These are phyloP conservation scores for Rhizopogon rudus DNA, from an alignment of 768 basidiomycete genomes.

Conservation along the genomic window DNA sequence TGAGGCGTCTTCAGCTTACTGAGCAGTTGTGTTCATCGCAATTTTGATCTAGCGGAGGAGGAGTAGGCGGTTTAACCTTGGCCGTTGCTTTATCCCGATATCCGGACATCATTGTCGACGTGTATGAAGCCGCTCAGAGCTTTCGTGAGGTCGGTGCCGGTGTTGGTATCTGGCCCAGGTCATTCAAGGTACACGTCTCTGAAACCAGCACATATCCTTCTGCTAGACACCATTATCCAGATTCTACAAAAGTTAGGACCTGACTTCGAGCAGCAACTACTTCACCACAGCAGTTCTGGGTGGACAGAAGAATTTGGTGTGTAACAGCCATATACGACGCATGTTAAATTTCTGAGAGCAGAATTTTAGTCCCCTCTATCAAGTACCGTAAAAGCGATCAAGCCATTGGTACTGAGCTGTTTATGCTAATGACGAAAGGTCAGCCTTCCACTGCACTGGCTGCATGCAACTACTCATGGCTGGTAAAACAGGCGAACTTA, in stretches of 20 bases:
- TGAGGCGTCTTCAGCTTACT: constrained; percentile 1
- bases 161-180: constrained; percentile 42
- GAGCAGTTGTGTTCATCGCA: neutral
- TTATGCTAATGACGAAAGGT: constrained; percentile 55
- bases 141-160: constrained; percentile 59
- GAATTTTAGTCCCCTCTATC: constrained; percentile 41
- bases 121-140: constrained; percentile 48
- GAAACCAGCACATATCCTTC: neutral
- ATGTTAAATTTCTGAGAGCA: neutral
- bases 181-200: constrained; percentile 16
- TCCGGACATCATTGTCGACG: constrained; percentile 49
- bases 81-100: constrained; percentile 33
- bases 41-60: constrained; percentile 30
- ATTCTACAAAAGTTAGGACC: constrained; percentile 18
- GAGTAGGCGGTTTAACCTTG: constrained; percentile 36
- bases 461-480: neutral
- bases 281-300: constrained; percentile 15
- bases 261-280: constrained; percentile 12
- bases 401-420: constrained; percentile 46
- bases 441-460: constrained; percentile 3
- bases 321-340: neutral
- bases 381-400: constrained; percentile 61
- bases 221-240: constrained; percentile 5
- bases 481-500: constrained; percentile 36
- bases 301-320: constrained; percentile 18